Evolutionary conservation across 2,329 filamentous ascomycete species (phyloP).

Genomic region (Purpureocillium lavendulum): DNA sequence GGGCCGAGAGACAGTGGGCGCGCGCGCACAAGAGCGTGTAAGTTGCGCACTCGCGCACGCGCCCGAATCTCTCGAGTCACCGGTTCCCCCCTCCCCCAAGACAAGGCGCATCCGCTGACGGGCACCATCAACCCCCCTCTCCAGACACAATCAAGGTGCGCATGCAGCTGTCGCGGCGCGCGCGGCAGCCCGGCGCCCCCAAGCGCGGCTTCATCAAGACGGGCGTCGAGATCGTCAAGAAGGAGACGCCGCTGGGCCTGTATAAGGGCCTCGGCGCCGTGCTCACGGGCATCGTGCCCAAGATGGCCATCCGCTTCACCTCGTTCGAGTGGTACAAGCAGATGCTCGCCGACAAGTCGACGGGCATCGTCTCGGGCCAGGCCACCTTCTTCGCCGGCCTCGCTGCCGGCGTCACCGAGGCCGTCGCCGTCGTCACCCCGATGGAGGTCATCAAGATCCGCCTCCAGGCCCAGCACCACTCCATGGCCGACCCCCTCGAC

Average conservation of each 20-base stretch:
- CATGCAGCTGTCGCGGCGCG: conserved; percentile 93
- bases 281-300: conserved; percentile 90
- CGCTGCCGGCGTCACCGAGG: conserved; percentile 89
- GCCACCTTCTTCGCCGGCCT: conserved; percentile 73
- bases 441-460: conserved; percentile 99
- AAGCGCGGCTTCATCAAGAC: conserved; percentile 83
- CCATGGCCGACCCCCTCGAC: conserved; percentile 93
- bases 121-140: neutral
- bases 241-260: conserved; percentile 84
- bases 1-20: too few species aligned
- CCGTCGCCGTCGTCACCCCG: conserved; percentile 89
- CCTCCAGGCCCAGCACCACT: conserved; percentile 95
- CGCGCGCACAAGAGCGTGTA: too few species aligned
- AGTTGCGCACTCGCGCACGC: too few species aligned
- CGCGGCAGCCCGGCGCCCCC: conserved; percentile 72
- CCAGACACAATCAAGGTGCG: conserved; percentile 95
- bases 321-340: conserved; percentile 96
- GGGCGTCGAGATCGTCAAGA: conserved; percentile 75
- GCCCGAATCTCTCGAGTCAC: too few species aligned
- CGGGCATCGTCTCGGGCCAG: conserved; percentile 59
- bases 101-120: too few species aligned
- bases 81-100: too few species aligned
- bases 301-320: conserved; percentile 99
- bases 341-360: conserved; percentile 58
- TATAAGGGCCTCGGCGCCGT: conserved; percentile 99